phyloP scores from a whole-genome alignment of 1,284 basidiomycete species.

The Ganoderma sinense region DNA sequence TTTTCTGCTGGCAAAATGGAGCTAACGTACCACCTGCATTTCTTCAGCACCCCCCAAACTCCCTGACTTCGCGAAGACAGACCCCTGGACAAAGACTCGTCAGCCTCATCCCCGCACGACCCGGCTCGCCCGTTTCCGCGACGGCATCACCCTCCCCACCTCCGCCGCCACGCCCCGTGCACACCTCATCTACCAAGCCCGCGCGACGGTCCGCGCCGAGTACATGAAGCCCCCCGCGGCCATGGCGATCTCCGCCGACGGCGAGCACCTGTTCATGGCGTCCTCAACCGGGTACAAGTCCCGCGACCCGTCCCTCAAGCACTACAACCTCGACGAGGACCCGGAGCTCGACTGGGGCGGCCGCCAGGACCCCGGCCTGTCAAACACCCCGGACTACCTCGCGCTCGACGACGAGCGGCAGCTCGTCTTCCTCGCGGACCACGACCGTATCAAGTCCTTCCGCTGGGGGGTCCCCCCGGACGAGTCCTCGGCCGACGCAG shows the following conservation, averaged over 20 bases:
- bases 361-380: constrained; percentile 15
- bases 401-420: constrained; percentile 27
- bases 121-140: neutral
- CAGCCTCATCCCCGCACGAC: neutral
- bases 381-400: constrained; percentile 15
- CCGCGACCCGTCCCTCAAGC: constrained; percentile 39
- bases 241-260: constrained; percentile 8
- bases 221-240: neutral
- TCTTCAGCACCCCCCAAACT: neutral
- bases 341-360: constrained; percentile 15
- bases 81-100: neutral
- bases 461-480: constrained; percentile 14
- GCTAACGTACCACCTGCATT: neutral
- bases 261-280: constrained; percentile 36
- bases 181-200: neutral
- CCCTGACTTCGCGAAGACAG: neutral
- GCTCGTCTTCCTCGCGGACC: constrained; percentile 37
- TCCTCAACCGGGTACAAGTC: constrained; percentile 44
- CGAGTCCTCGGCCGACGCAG: neutral
- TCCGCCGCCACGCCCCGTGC: neutral
- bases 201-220: neutral
- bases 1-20: neutral
- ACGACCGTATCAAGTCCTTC: constrained; percentile 38
- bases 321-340: constrained; percentile 36
- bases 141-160: neutral